Evolutionary conservation across 1,284 basidiomycete genomes (phyloP), one percentile per base, ranked within the genome.

Genomic region (Cutaneotrichosporon sp.): DNA sequence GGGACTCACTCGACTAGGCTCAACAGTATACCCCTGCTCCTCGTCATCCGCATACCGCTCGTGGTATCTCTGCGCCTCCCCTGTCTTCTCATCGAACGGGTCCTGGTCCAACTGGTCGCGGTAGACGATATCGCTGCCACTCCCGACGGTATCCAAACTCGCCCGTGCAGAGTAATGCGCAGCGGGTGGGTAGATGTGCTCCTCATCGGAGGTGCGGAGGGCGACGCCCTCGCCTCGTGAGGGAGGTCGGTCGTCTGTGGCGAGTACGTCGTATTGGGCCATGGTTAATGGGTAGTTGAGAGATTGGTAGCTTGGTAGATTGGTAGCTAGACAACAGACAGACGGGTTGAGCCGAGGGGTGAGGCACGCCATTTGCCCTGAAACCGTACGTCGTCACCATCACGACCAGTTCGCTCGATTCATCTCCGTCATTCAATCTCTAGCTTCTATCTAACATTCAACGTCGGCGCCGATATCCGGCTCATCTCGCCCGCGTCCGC

Each of bases 61-160:
- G 31, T 22, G 49, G 14, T 51, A 60, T 7, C 47, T 36, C 47
- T 50, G 31, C 10, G 47, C 58, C 58, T 52, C 57, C 55, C 73
- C 71, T 6, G 61, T 58, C 67, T 79, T 77, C 68, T 80, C 75
- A 31, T 72, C 66, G 49, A 80, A 78, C 0, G 77, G 77, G 61
- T 78, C 74, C 21, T 67, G 68, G 46, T 79, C 76, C 16, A 78
- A 69, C 34, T 68, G 65, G 63, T 80, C 78, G 50, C 72, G 63
- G 64, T 77, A 79, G 36, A 70, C 72, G 16, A 64, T 65, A 52
- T 69, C 69, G 18, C 65, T 65, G 36, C 68, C 71, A 7, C 66
- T 69, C 16, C 59, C 62, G 60, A 56, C 26, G 58, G 67, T 30
- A 64, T 40, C 50, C 62, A 69, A 30, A 14, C 40, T 34, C 16